phyloP scores from a whole-genome alignment of 2,329 filamentous ascomycete species.

The Macrophomina tecta region DNA sequence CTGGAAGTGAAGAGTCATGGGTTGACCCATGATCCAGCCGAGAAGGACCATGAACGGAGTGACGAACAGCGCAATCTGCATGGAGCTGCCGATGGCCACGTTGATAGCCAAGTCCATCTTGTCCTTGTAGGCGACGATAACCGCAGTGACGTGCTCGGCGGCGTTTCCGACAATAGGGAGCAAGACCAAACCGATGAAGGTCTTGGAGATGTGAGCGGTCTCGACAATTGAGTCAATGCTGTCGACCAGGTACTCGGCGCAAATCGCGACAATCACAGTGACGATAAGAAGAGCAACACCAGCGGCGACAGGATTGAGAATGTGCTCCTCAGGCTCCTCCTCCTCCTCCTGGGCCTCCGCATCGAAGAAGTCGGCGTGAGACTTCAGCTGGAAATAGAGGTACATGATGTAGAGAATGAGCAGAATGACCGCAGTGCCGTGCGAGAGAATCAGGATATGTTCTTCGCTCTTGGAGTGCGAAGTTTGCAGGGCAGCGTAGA shows the following conservation, averaged over 20 bases:
- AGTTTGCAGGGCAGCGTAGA: slow-evolving; percentile 54
- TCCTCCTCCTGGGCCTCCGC: slow-evolving; percentile 40
- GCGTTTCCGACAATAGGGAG: slow-evolving; percentile 64
- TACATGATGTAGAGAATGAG: slow-evolving; percentile 61
- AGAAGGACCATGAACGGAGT: slow-evolving; percentile 64
- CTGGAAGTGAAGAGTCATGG: slow-evolving; percentile 78
- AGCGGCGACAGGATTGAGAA: slow-evolving; percentile 53
- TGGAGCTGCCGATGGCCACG: slow-evolving; percentile 60
- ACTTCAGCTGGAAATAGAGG: slow-evolving; percentile 61
- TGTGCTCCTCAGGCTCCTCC: slow-evolving; percentile 44
- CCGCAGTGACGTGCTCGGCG: slow-evolving; percentile 62
- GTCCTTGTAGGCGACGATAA: slow-evolving; percentile 61
- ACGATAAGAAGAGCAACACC: slow-evolving; percentile 54
- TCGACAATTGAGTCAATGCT: slow-evolving; percentile 61
- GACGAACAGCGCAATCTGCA: slow-evolving; percentile 65
- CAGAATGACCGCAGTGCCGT: slow-evolving; percentile 60
- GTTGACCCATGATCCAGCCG: slow-evolving; percentile 60
- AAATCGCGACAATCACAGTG: slow-evolving; percentile 57
- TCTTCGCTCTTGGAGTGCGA: slow-evolving; percentile 49
- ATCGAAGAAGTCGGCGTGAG: slow-evolving; percentile 54
- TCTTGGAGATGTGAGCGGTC: slow-evolving; percentile 58
- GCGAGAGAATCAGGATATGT: slow-evolving; percentile 57
- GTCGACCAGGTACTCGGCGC: slow-evolving; percentile 61
- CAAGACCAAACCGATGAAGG: slow-evolving; percentile 63
- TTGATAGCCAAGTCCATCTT: slow-evolving; percentile 65